These are phyloP conservation scores for Arabidopsis suecica DNA, from an alignment of 345 rosid species.

Conservation along the genomic window DNA sequence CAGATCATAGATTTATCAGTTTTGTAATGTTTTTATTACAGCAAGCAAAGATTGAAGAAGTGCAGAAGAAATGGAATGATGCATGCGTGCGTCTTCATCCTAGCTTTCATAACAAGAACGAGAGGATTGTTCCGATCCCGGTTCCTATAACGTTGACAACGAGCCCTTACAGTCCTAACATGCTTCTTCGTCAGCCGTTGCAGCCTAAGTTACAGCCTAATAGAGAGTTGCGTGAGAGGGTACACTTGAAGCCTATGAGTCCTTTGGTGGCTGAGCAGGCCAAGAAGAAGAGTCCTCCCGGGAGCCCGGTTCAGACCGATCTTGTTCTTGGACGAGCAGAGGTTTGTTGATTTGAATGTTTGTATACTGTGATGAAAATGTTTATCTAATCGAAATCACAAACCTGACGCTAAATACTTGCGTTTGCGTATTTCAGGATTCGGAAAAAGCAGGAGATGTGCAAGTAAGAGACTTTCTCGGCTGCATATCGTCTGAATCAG, in stretches of 20 bases:
- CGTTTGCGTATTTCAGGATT: slow-evolving; percentile 25
- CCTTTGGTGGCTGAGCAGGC: slow-evolving; percentile 45
- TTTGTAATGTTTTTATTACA: slow-evolving; percentile 11
- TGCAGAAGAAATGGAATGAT: slow-evolving; percentile 91
- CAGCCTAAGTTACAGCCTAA: slow-evolving; percentile 67
- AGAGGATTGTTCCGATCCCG: slow-evolving; percentile 53
- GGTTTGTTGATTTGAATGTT: slow-evolving; percentile 10
- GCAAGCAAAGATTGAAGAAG: slow-evolving; percentile 49
- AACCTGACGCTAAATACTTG: slow-evolving; percentile 41
- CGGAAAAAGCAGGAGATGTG: slow-evolving; percentile 51
- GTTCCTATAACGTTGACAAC: slow-evolving; percentile 53
- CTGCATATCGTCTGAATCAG: slow-evolving; percentile 65
- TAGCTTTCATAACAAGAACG: slow-evolving; percentile 57
- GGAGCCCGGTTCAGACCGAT: slow-evolving; percentile 87
- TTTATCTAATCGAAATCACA: slow-evolving; percentile 40
- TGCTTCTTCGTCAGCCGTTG: slow-evolving; percentile 62
- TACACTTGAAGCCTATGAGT: slow-evolving; percentile 49
- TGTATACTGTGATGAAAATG: not conserved
- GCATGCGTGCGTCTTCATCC: slow-evolving; percentile 75
- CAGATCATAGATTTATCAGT: not conserved
- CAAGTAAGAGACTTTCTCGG: slow-evolving; percentile 69
- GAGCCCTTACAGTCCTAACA: slow-evolving; percentile 56
- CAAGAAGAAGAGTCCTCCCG: slow-evolving; percentile 53
- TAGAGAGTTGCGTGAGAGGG: slow-evolving; percentile 48
- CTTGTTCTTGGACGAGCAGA: slow-evolving; percentile 77